These are phyloP conservation scores for Scheffersomyces titani DNA, from an alignment of 1,139 yeast species.

Conservation along the genomic window DNA sequence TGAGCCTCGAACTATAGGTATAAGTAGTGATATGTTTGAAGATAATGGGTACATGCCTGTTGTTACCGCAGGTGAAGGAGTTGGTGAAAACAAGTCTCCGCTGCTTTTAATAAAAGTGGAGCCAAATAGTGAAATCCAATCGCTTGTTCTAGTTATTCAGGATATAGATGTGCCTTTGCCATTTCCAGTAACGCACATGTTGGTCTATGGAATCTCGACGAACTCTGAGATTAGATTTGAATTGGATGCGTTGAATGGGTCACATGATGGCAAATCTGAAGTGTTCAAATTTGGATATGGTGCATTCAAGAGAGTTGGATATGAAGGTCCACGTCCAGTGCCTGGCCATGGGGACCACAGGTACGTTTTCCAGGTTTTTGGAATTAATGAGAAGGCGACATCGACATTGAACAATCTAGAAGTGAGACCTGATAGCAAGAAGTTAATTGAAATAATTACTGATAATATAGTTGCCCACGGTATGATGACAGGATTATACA, in stretches of 20 bases:
- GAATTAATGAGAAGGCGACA: slow-evolving; percentile 6
- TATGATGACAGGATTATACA: background rate
- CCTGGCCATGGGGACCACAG: slow-evolving; percentile 9
- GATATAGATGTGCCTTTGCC: slow-evolving; percentile 8
- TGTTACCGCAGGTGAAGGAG: slow-evolving; percentile 3
- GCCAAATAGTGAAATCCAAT: slow-evolving; percentile 1
- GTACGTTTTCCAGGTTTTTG: slow-evolving; percentile 8
- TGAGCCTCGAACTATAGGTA: slow-evolving; percentile 1
- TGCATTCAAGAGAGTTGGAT: slow-evolving; percentile 2
- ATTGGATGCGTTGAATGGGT: slow-evolving; percentile 3
- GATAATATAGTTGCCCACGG: slow-evolving; percentile 1
- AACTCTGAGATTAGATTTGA: background rate
- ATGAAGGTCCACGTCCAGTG: slow-evolving; percentile 8
- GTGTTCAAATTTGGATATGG: slow-evolving; percentile 4
- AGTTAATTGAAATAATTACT: slow-evolving; percentile 2
- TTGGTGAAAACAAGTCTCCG: slow-evolving; percentile 8
- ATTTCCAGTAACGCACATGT: slow-evolving; percentile 5
- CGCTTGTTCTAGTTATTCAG: slow-evolving; percentile 6
- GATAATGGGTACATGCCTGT: slow-evolving; percentile 5
- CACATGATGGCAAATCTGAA: background rate
- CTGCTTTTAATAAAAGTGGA: slow-evolving; percentile 1
- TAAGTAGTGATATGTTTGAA: slow-evolving; percentile 5
- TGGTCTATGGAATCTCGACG: slow-evolving; percentile 6
- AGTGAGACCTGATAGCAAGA: background rate
- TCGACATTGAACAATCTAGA: background rate